Evolutionary conservation across 208 protist species (phyloP).

Genomic region (Blechomonas ayalai): DNA sequence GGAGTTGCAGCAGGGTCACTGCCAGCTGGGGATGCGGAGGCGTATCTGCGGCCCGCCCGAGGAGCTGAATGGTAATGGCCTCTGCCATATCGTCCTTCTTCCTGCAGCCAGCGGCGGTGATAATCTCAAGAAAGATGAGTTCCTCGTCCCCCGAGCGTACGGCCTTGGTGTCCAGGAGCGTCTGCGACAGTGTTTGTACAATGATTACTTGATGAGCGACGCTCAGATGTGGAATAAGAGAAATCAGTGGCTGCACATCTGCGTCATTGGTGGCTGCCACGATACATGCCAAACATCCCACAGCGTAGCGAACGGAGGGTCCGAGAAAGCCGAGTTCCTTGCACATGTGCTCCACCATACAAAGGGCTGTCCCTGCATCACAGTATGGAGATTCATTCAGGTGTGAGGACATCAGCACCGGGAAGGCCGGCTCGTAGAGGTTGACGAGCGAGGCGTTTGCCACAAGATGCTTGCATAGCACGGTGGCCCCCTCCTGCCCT

Average conservation of each 20-base stretch:
- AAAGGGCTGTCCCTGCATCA: conserved; percentile 5
- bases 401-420: conserved; percentile 8
- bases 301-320: conserved; percentile 46
- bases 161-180: conserved; percentile 7
- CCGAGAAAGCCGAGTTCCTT: conserved; percentile 27
- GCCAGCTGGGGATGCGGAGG: too few species aligned
- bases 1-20: too few species aligned
- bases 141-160: too few species aligned
- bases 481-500: conserved; percentile 41
- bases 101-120: too few species aligned
- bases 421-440: conserved; percentile 35
- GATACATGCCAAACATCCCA: conserved; percentile 49
- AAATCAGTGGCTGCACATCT: conserved; percentile 8
- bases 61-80: too few species aligned
- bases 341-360: conserved; percentile 4
- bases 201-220: conserved; percentile 15
- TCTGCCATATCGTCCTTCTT: too few species aligned
- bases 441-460: conserved; percentile 28
- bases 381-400: conserved; percentile 8
- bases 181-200: conserved; percentile 15
- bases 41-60: too few species aligned
- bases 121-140: too few species aligned
- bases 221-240: conserved; percentile 7
- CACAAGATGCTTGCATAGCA: conserved; percentile 35
- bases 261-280: conserved; percentile 18